Evolutionary conservation across 768 basidiomycete species (phyloP), one percentile per base, ranked within the genome.

Genomic region (Thelephora ganbajun): DNA sequence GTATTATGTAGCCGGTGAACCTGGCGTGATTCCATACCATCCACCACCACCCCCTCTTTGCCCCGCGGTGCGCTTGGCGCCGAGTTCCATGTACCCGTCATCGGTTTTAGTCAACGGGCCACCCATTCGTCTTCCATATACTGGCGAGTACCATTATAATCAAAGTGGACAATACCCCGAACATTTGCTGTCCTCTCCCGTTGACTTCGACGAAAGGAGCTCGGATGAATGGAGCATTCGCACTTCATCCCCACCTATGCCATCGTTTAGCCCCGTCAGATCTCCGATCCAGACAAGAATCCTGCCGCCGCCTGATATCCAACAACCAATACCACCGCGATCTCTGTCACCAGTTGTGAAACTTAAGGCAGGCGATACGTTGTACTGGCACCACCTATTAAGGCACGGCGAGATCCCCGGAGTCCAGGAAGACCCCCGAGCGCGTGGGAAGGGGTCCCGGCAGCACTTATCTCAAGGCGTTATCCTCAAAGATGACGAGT

Each of bases 351-450:
- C 56, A 30, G 41, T 48, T 16, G 71, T 74, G 47, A 56, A 58
- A 6, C 63, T 68, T 35, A 68, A 64, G 55, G 65, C 69, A 9
- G 83, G 83, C 18, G 81, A 84, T 51, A 57, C 76, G 9, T 64
- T 87, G 14, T 83, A 72, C 57, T 88, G 84, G 84, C 83, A 87
- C 58, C 79, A 86, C 54, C 77, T 87, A 50, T 61, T 70, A 43
- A 76, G 74, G 53, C 73, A 69, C 50, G 84, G 84, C 11, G 84
- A 87, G 61, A 81, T 84, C 50, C 77, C 81, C 35, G 79, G 73
- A 22, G 79, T 82, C 9, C 61, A 60, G 45, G 77, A 86, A 51
- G 77, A 85, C 60, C 57, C 67, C 34, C 72, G 79, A 22, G 79
- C 83, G 13, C 65, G 77, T 30, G 54, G 30, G 39, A 41, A 45